Percentiles rank a stretch among this genome's conserved stretches.
Conservation (phyloP, 192 early-diverging fungal genomes). For the Cladochytrium replicatum region DNA sequence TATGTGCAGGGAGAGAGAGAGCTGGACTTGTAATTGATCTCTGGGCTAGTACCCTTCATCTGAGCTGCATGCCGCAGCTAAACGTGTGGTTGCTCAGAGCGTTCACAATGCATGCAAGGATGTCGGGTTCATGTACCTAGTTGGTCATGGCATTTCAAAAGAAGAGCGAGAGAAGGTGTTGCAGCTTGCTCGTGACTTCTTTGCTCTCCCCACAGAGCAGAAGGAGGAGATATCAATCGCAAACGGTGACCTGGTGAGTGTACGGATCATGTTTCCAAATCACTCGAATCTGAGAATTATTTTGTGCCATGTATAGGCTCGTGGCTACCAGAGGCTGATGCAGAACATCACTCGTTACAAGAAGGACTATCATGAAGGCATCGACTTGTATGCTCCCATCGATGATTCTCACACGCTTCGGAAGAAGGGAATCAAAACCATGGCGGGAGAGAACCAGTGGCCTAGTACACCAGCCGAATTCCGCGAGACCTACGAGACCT, state of each 20-base stretch:
- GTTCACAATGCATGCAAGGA: slow-evolving; percentile 28
- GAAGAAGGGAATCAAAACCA: slow-evolving; percentile 11
- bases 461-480: slow-evolving; percentile 20
- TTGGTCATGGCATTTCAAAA: slow-evolving; percentile 25
- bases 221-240: slow-evolving; percentile 15
- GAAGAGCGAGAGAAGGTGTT: slow-evolving; percentile 20
- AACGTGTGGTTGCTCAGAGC: slow-evolving; percentile 13
- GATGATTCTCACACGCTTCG: slow-evolving; percentile 1
- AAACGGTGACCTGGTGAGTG: slow-evolving; percentile 15
- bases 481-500: slow-evolving; percentile 16
- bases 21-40: neutral
- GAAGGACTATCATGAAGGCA: slow-evolving; percentile 39
- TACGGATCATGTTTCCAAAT: too few species aligned
- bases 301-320: too few species aligned
- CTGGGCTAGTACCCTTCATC: neutral
- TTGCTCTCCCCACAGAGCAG: slow-evolving; percentile 11
- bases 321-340: slow-evolving; percentile 39
- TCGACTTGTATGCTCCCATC: slow-evolving; percentile 36
- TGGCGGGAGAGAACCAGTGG: slow-evolving; percentile 30
- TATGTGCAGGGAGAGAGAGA: neutral
- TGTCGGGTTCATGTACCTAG: slow-evolving; percentile 36
- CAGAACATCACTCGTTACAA: slow-evolving; percentile 41
- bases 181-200: slow-evolving; percentile 29
- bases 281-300: too few species aligned
- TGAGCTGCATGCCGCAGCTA: neutral